A percentile compares a stretch with the other conserved stretches of the same genome.
Conservation (phyloP, 208 protist genomes). For the Zelonia costaricensis region DNA sequence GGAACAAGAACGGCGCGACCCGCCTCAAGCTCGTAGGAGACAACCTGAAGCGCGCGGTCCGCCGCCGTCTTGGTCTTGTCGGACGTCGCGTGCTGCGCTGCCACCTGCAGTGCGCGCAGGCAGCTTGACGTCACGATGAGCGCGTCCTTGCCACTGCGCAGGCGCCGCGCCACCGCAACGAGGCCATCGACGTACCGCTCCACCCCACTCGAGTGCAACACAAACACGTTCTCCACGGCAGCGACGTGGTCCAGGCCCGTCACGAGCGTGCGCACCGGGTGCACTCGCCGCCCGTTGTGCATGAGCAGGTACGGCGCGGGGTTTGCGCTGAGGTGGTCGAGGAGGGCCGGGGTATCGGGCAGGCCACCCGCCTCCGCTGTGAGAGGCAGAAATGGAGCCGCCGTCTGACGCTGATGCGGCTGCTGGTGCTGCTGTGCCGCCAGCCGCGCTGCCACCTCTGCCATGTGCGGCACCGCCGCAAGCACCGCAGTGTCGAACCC, state of each 20-base stretch:
- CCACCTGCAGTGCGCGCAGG: constrained; percentile 50
- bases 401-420: too few relatives aligned
- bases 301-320: constrained; percentile 25
- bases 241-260: constrained; percentile 49
- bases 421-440: constrained; percentile 7
- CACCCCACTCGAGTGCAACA: constrained; percentile 77
- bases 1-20: constrained; percentile 67
- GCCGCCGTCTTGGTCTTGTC: constrained; percentile 33
- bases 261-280: constrained; percentile 70
- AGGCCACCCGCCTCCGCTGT: constrained; percentile 7
- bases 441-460: constrained; percentile 47
- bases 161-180: constrained; percentile 49
- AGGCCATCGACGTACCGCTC: constrained; percentile 44
- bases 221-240: constrained; percentile 68
- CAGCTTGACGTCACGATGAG: constrained; percentile 66
- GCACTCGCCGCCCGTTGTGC: constrained; percentile 33
- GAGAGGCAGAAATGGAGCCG: constrained; percentile 13
- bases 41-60: constrained; percentile 55
- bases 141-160: constrained; percentile 78
- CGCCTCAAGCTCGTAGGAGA: constrained; percentile 75
- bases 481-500: constrained; percentile 47
- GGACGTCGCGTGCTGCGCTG: constrained; percentile 27
- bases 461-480: constrained; percentile 34
- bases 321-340: constrained; percentile 12
- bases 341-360: constrained; percentile 19